A percentile compares a stretch with the other conserved stretches of the same genome.
These are phyloP conservation scores for Penicillium coprophilum DNA, from an alignment of 495 filamentous ascomycete genomes.

Conservation along the genomic window DNA sequence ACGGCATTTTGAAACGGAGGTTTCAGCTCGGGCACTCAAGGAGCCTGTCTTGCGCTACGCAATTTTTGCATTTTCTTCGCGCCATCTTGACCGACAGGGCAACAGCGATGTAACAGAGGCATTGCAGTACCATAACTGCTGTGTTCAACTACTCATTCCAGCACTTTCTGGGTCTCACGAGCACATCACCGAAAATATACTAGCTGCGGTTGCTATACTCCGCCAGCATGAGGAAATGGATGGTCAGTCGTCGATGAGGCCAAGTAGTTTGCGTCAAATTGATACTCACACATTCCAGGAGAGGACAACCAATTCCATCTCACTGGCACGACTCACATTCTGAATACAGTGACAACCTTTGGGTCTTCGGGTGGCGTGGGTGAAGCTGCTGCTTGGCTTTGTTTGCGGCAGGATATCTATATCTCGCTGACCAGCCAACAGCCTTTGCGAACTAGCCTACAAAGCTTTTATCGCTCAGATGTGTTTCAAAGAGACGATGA, in stretches of 20 bases:
- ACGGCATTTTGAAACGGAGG: constrained; percentile 32
- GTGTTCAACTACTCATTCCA: constrained; percentile 30
- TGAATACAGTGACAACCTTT: constrained; percentile 31
- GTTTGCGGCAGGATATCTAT: constrained; percentile 33
- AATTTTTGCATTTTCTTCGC: constrained; percentile 34
- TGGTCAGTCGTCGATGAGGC: constrained; percentile 10
- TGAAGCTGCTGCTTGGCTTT: constrained; percentile 36
- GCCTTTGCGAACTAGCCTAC: constrained; percentile 26
- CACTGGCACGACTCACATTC: constrained; percentile 30
- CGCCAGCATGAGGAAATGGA: constrained; percentile 37
- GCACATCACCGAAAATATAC: constrained; percentile 27
- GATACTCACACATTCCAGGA: constrained; percentile 15
- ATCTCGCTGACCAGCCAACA: constrained; percentile 29
- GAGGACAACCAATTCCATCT: constrained; percentile 36
- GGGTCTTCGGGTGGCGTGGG: constrained; percentile 31
- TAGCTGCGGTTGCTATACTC: constrained; percentile 33
- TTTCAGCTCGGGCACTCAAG: constrained; percentile 25
- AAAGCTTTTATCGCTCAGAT: constrained; percentile 27
- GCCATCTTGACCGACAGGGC: constrained; percentile 27
- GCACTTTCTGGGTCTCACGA: constrained; percentile 23
- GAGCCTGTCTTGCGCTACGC: constrained; percentile 30
- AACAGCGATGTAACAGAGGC: constrained; percentile 23
- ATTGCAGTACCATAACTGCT: constrained; percentile 30
- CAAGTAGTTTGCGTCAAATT: neutral
- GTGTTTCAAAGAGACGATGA: constrained; percentile 31